Evolutionary conservation across 2,329 filamentous ascomycete species (phyloP), one percentile per base, ranked within the genome.

Genomic region (Penicillium expansum): DNA sequence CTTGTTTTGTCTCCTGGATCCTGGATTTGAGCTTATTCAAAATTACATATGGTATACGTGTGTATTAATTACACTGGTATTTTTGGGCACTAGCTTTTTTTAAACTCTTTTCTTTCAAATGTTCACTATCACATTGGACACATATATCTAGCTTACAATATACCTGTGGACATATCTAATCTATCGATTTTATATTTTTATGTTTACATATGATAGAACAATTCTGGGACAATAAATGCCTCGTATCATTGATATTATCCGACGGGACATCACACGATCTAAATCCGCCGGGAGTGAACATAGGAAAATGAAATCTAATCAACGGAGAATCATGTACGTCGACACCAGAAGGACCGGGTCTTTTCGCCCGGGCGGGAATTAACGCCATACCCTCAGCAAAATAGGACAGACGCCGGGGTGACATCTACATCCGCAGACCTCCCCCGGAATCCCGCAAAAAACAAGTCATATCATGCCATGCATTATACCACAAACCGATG

Each of bases 391-490:
- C 68, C 62, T 69, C 65, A 69, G 65, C 58, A 62, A 64, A 67
- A 63, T 61, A 68, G 62, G 58, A 64, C 62, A 66, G 52, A 62
- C 55, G 57, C 58, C 55, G 53, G 45, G 38, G 52, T 44, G 57
- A 56, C 53, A 54, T 52, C 52, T 49, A 58, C 56, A 52, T 43
- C 49, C 52, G 48, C 41, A 44, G 49, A 52, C 38, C 48, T 51
- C 43, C 52, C 49, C 50, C 54, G 48, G 49, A 53, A 58, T 61
- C 62, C 64, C 61, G 60, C 62, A 67, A 65, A 65, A 56, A 56
- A 56, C 47, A 56, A 56, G 61, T 64, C 69, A 69, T 71, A 66
- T 71, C 69, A 73, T 72, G 71, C 71, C 70, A 72, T 73, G 69
- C 70, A 69, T 72, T 71, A 67, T 73, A 66, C 68, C 71, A 69